Evolutionary conservation across 2,329 filamentous ascomycete species (phyloP).

Genomic region (Penicillium sp.): DNA sequence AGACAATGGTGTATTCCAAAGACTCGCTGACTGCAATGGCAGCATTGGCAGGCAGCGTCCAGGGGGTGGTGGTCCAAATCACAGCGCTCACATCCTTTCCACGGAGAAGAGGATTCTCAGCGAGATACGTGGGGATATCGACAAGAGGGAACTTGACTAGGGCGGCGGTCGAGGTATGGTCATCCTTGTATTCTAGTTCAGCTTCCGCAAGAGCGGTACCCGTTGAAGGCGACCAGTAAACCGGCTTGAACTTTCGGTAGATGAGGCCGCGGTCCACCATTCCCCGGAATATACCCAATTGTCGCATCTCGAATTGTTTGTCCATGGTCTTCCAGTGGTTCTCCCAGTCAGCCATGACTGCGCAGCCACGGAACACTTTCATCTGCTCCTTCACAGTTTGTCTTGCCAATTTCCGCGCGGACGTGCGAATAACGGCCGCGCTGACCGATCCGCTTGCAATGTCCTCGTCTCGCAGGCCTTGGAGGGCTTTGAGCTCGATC

Average conservation of each 20-base stretch:
- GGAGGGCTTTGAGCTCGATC: constrained; percentile 93
- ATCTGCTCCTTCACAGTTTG: constrained; percentile 60
- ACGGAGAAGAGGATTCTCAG: constrained; percentile 42
- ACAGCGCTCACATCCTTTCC: constrained; percentile 66
- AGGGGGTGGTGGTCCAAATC: constrained; percentile 98
- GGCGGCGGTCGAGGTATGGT: constrained; percentile 60
- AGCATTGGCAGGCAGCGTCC: constrained; percentile 91
- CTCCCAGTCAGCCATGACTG: constrained; percentile 65
- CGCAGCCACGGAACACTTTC: constrained; percentile 59
- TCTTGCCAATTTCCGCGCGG: constrained; percentile 56
- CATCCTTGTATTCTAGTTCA: constrained; percentile 64
- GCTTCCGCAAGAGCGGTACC: constrained; percentile 64
- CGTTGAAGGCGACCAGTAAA: constrained; percentile 67
- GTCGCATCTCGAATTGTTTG: constrained; percentile 59
- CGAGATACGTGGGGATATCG: constrained; percentile 47
- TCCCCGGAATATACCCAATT: constrained; percentile 59
- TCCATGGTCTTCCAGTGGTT: constrained; percentile 65
- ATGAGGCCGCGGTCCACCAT: constrained; percentile 64
- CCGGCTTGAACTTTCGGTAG: constrained; percentile 62
- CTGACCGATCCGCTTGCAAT: constrained; percentile 30
- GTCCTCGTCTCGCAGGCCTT: constrained; percentile 48
- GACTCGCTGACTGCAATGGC: constrained; percentile 79
- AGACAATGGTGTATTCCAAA: constrained; percentile 70
- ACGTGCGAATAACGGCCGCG: constrained; percentile 53
- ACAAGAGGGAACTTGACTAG: constrained; percentile 72